These are phyloP conservation scores for Tetragonia tetragonoides DNA, from an alignment of 148 eudicot species.

Conservation along the genomic window DNA sequence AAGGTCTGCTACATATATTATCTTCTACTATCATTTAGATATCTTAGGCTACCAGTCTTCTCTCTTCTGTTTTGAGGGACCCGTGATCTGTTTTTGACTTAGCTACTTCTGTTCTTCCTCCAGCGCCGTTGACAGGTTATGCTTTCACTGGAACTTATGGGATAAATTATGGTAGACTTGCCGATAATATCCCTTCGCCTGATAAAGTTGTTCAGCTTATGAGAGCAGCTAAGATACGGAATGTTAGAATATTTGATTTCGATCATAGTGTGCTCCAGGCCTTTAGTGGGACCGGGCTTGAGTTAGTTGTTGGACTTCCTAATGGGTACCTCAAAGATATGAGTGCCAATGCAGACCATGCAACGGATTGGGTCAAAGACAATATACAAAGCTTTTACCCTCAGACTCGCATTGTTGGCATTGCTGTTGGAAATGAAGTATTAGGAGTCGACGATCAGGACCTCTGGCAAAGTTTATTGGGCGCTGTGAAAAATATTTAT, in stretches of 20 bases:
- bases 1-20: neutral
- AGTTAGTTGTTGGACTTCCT: constrained; percentile 68
- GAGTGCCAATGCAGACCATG: constrained; percentile 55
- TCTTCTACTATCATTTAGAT: neutral
- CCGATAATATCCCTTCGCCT: constrained; percentile 68
- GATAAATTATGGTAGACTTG: constrained; percentile 71
- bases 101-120: constrained; percentile 10
- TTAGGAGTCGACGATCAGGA: constrained; percentile 46
- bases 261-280: constrained; percentile 65
- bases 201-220: constrained; percentile 56
- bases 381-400: constrained; percentile 56
- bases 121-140: constrained; percentile 27
- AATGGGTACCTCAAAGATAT: constrained; percentile 48
- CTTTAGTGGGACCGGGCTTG: constrained; percentile 65
- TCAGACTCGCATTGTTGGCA: constrained; percentile 56
- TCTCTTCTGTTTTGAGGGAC: neutral
- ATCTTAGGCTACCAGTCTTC: neutral
- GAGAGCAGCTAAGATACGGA: constrained; percentile 54
- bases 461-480: constrained; percentile 44
- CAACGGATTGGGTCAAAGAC: constrained; percentile 61
- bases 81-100: constrained; percentile 8
- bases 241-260: constrained; percentile 62
- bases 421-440: constrained; percentile 75
- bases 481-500: constrained; percentile 57
- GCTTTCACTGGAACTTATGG: constrained; percentile 65